Base-by-base conservation (phyloP, 1,284 basidiomycete genomes). In the Apiotrichum porosum region DNA sequence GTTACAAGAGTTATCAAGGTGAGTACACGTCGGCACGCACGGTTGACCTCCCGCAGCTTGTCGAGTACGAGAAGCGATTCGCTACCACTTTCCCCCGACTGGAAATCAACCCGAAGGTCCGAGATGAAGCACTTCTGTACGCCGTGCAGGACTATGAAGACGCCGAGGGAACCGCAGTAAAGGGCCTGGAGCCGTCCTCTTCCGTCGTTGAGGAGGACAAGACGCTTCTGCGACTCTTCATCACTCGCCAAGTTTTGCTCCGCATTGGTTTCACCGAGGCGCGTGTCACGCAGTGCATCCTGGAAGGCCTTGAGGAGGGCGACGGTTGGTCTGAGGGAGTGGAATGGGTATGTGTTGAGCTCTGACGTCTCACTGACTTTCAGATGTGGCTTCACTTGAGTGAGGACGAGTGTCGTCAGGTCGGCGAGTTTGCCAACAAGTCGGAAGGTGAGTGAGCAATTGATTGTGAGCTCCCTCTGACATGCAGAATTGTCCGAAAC, bases 241-340 rank as follows among this genome's bases (percentile, higher is more conserved):
- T 88, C 30, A 85, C 86, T 0, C 92, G 88, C 63, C 86, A 88
- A 23, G 80, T 88, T 17, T 77, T 98, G n/a, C 78, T 85, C 51
- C 80, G 85, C 44, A 77, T 94, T n/a, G 90, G 88, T 1, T 93
- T 93, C 69, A 72, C 80, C 0, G 81, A 87, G 56, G 78, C 76
- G 9, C 77, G 82, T 49, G 59, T 69, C 2, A 51, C 45, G 19
- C 50, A 69, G 39, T 65, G 64, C 30, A 82, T 91, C 9, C 15
- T 62, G 12, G 42, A 63, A 30, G 68, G 62, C 3, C 15, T 69
- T 1, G 42, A 44, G 15, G 60, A 73, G 3, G 65, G 83, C 1
- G 75, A 88, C 17, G 88, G 92, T 8, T 77, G 95, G 34, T 91
- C 97, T 18, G 88, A 93, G 47, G 91, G 88, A n/a, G 79, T 88